Conservation (phyloP, 495 filamentous ascomycete species). For the Bathelium albidoporum region DNA sequence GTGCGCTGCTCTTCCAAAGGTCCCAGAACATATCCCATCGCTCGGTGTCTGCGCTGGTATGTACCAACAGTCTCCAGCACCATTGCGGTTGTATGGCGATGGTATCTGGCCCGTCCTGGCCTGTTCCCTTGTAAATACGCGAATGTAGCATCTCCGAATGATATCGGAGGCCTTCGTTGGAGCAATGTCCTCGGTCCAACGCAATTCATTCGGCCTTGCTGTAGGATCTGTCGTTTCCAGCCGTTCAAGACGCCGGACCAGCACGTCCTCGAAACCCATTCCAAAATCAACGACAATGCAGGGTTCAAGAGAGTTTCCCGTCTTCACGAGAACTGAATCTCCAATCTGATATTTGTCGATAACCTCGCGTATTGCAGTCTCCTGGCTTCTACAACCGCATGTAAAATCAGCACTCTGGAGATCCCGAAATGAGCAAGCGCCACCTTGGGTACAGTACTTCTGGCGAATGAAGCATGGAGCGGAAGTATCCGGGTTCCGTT, state of each 20-base stretch:
- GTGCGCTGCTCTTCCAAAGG: slow-evolving; percentile 18
- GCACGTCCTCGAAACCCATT: slow-evolving; percentile 27
- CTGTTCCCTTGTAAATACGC: slow-evolving; percentile 38
- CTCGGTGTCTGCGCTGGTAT: slow-evolving; percentile 36
- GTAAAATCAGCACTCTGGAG: slow-evolving; percentile 37
- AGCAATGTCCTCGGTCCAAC: slow-evolving; percentile 43
- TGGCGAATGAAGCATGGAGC: slow-evolving; percentile 56
- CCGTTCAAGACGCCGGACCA: slow-evolving; percentile 39
- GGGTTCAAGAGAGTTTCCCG: slow-evolving; percentile 35
- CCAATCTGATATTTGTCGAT: slow-evolving; percentile 33
- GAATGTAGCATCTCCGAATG: slow-evolving; percentile 46
- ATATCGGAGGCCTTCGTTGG: slow-evolving; percentile 35
- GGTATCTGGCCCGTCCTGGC: slow-evolving; percentile 37
- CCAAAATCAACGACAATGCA: slow-evolving; percentile 42
- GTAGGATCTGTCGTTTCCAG: background rate
- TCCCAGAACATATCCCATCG: slow-evolving; percentile 6
- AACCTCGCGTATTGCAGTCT: slow-evolving; percentile 12
- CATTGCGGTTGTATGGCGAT: slow-evolving; percentile 51
- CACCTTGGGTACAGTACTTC: slow-evolving; percentile 43
- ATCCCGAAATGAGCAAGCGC: slow-evolving; percentile 41
- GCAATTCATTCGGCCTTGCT: slow-evolving; percentile 53
- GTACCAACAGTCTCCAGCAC: slow-evolving; percentile 54
- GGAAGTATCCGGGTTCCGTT: slow-evolving; percentile 29
- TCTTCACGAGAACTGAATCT: slow-evolving; percentile 45
- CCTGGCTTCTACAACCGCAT: slow-evolving; percentile 24